Evolutionary conservation across 331 rosid genomes (phyloP).

Genomic region (Prunus yedoensis): DNA sequence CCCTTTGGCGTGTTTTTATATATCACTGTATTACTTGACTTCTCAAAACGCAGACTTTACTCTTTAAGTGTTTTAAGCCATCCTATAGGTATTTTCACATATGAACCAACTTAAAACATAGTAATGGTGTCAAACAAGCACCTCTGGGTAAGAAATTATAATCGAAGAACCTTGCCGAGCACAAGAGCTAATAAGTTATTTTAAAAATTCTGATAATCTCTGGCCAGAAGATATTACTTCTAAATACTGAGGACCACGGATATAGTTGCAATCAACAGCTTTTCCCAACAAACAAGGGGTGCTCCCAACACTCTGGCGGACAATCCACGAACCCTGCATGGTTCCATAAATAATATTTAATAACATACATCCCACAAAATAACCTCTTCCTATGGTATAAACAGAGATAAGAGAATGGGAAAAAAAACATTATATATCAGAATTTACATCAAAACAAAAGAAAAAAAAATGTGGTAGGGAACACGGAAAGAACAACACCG

Average conservation of each 20-base stretch:
- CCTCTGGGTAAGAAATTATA: not conserved
- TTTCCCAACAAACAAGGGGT: too few relatives aligned
- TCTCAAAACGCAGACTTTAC: too few relatives aligned
- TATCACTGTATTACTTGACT: too few relatives aligned
- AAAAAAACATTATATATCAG: not conserved
- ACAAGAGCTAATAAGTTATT: not conserved
- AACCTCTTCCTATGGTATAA: not conserved
- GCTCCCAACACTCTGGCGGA: too few relatives aligned
- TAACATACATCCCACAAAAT: too few relatives aligned
- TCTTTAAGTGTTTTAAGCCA: too few relatives aligned
- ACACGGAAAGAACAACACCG: not conserved
- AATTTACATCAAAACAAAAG: not conserved
- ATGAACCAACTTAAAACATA: too few relatives aligned
- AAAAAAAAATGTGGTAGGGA: not conserved
- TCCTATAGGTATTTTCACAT: too few relatives aligned
- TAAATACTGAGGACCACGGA: conserved; percentile 85
- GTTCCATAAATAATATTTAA: too few relatives aligned
- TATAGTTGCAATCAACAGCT: conserved; percentile 82
- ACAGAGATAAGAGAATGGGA: not conserved
- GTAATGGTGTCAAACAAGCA: conserved; percentile 4
- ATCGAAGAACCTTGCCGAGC: not conserved
- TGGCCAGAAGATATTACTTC: conserved; percentile 47
- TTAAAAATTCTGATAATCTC: not conserved
- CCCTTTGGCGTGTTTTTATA: too few relatives aligned
- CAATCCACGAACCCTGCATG: too few relatives aligned